Base-by-base conservation (phyloP, 495 filamentous ascomycete genomes). In the Tuber calosporum region DNA sequence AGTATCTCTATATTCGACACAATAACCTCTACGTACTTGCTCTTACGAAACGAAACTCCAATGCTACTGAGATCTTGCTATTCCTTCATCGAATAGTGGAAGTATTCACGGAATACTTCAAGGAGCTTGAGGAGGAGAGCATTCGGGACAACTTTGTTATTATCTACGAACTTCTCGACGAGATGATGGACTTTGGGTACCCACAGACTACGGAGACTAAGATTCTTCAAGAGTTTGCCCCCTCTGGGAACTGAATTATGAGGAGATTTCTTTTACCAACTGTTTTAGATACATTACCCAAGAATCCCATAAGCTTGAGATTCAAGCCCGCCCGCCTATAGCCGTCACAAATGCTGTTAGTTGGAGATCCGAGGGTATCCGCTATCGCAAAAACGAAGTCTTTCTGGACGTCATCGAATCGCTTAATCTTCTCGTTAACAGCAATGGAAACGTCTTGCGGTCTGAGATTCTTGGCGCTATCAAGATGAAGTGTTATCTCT, bases 141-240 rank as follows among this genome's bases (percentile, higher is more conserved):
- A 99, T 99, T 82, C 91, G 96, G 72, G 96, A 99, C 85, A 99
- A 99, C 86, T 99, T 98, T 79, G 96, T 99, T 83, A 88, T 99
- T 80, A 99, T 99, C 80, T 99, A 99, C 86, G 96, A 99, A 84
- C 84, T 99, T 71, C 88, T 99, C 76, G 96, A 99, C 82, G 96
- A 99, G 85, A 99, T 99, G 96, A 99, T 99, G 96, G 96, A 99
- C 83, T 99, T 98, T 85, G 96, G 96, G 69, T 97, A 99, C 83
- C 96, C 96, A 26, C 96, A 99, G 84, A 99, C 96, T 34, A 99
- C 96, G 70, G 96, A 99, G 84, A 93, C 88, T 84, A 99, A 99
- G 87, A 99, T 99, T 82, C 85, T 99, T 74, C 96, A 98, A 85
- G 96, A 99, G 86, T 92, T 67, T 68, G 53, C 30, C 37, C 72